Base-by-base conservation (phyloP, 2,329 filamentous ascomycete species). In the Cladosporium sp. region DNA sequence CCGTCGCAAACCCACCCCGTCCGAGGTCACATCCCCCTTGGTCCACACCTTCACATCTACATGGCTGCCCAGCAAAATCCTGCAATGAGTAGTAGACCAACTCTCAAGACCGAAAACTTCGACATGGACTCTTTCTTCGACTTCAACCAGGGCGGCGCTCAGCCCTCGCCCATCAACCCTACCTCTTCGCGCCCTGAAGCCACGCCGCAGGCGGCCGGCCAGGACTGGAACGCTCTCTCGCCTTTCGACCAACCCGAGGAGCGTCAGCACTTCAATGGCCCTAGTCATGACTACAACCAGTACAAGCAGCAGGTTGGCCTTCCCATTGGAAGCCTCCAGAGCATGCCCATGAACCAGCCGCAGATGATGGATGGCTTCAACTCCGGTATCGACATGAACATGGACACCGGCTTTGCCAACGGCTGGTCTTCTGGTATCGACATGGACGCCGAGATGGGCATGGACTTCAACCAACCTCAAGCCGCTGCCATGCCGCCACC, bases 291-390 rank as follows among this genome's bases (percentile, higher is more conserved):
- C 71, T 97, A 97, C 76, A 88, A 90, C 63, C 83, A 88, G 65
- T 94, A 96, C 75, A 88, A 89, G 73, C 93, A 98, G 68, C 91
- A 96, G 74, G 96, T 93, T 3, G 90, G 91, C 56, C 83, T 96
- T 25, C 88, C 93, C 0, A 85, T 88, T 1, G 90, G 90, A 55
- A 91, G 89, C 46, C 75, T 93, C 55, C 83, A 85, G 36, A 87
- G 82, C 69, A 86, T 91, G 11, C 80, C 93, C 64, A 80, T 93
- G 61, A 27, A 27, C 22, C 90, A 87, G 67, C 54, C 56, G 39
- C 52, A 57, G 39, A 57, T 55, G 45, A 62, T 64, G 59, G 61
- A 59, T 47, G 63, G 63, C 38, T 68, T 65, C 59, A 65, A 62
- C 55, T 76, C 80, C 3, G 76, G 79, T 59, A 82, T 85, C 53